Evolutionary conservation across 352 stramenopile species (phyloP).

Genomic region (Pythium myriotylum): DNA sequence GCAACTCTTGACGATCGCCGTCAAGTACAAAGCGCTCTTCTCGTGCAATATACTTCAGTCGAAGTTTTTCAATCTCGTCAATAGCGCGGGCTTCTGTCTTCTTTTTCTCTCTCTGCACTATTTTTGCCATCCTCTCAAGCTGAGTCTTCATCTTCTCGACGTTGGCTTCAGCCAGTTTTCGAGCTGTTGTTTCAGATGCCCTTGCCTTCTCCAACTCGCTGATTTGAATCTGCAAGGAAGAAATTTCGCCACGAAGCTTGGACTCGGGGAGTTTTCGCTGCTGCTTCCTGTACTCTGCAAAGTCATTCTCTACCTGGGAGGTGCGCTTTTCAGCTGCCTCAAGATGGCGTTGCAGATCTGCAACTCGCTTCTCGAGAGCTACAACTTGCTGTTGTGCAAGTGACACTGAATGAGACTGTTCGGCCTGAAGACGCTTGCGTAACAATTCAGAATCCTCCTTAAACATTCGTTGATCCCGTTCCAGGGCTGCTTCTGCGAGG

Average conservation of each 20-base stretch:
- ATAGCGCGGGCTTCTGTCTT: constrained; percentile 61
- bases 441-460: constrained; percentile 62
- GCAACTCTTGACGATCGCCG: constrained; percentile 76
- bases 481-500: constrained; percentile 48
- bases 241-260: constrained; percentile 72
- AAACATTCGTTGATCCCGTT: constrained; percentile 58
- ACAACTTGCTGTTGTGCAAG: constrained; percentile 64
- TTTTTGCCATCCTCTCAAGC: constrained; percentile 54
- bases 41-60: constrained; percentile 76
- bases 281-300: constrained; percentile 68
- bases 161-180: constrained; percentile 41
- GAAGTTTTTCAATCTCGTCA: constrained; percentile 80
- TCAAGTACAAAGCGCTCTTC: constrained; percentile 83
- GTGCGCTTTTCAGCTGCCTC: constrained; percentile 45
- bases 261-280: constrained; percentile 77
- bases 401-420: constrained; percentile 54
- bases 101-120: constrained; percentile 67
- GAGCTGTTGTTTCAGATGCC: constrained; percentile 37
- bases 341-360: constrained; percentile 46
- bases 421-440: constrained; percentile 58
- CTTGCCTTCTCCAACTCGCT: constrained; percentile 69
- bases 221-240: constrained; percentile 53
- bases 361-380: constrained; percentile 46
- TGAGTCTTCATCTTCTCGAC: constrained; percentile 49
- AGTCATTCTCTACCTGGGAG: constrained; percentile 67